These are phyloP conservation scores for Talaromyces nanjingensis DNA, from an alignment of 495 filamentous ascomycete genomes.

Conservation along the genomic window DNA sequence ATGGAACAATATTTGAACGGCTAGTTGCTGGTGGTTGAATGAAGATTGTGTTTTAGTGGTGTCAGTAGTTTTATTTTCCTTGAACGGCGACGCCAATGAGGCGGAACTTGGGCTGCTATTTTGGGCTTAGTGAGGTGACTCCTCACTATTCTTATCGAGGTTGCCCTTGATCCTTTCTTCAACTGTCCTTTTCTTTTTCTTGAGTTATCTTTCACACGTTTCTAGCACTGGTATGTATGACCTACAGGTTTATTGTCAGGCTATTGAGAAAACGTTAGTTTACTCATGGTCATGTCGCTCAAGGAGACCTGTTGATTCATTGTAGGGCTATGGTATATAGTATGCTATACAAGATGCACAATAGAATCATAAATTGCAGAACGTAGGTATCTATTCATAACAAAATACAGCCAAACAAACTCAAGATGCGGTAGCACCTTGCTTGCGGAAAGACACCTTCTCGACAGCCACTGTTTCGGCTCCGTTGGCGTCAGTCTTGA, in stretches of 20 bases:
- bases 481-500: conserved; percentile 82
- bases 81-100: background rate
- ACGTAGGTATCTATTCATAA: conserved; percentile 25
- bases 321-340: background rate
- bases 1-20: background rate
- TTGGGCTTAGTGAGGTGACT: conserved; percentile 1
- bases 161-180: background rate
- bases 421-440: conserved; percentile 35
- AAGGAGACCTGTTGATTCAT: background rate
- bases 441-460: conserved; percentile 96
- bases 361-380: conserved; percentile 9
- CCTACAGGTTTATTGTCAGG: background rate
- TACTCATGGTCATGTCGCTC: background rate
- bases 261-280: background rate
- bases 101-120: conserved; percentile 6
- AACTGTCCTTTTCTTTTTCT: background rate
- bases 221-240: background rate
- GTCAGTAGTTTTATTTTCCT: background rate
- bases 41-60: background rate
- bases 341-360: background rate
- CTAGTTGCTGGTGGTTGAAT: background rate
- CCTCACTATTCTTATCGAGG: background rate
- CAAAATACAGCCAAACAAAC: conserved; percentile 9
- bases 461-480: conserved; percentile 91
- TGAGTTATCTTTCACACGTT: background rate